A percentile compares a stretch with the other conserved stretches of the same genome.
These are phyloP conservation scores for Polyporus arcularius DNA, from an alignment of 768 basidiomycete genomes.

Conservation along the genomic window DNA sequence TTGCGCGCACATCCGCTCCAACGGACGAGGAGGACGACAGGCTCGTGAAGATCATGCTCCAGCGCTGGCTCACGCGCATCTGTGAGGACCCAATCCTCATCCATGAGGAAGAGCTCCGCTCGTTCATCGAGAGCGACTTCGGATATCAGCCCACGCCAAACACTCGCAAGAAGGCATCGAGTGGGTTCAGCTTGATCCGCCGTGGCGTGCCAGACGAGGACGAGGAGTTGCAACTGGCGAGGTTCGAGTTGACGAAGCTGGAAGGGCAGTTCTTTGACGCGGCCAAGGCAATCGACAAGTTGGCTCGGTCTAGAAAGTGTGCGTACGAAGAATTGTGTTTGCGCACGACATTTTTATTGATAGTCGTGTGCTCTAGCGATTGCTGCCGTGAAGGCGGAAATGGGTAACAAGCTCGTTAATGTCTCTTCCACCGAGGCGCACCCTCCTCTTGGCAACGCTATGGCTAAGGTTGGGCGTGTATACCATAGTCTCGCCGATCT, in stretches of 20 bases:
- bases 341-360: constrained; percentile 3
- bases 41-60: constrained; percentile 91
- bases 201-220: constrained; percentile 91
- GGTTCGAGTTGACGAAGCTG: constrained; percentile 88
- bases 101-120: constrained; percentile 89
- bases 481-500: constrained; percentile 90
- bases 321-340: constrained; percentile 21
- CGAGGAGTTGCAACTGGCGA: constrained; percentile 86
- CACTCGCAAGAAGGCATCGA: constrained; percentile 67
- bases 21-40: constrained; percentile 99
- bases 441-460: constrained; percentile 76
- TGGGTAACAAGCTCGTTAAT: constrained; percentile 91
- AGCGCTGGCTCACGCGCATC: constrained; percentile 91
- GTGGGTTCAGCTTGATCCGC: constrained; percentile 76
- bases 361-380: constrained; percentile 52
- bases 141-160: constrained; percentile 88
- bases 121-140: constrained; percentile 97
- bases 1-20: constrained; percentile 95
- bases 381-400: constrained; percentile 77
- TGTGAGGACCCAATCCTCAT: constrained; percentile 90
- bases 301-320: constrained; percentile 82
- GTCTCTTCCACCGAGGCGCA: constrained; percentile 90
- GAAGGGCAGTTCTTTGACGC: constrained; percentile 93
- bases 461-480: constrained; percentile 83
- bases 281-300: constrained; percentile 86